These are phyloP conservation scores for Leccinellum rugosiceps DNA, from an alignment of 768 basidiomycete genomes.

Conservation along the genomic window DNA sequence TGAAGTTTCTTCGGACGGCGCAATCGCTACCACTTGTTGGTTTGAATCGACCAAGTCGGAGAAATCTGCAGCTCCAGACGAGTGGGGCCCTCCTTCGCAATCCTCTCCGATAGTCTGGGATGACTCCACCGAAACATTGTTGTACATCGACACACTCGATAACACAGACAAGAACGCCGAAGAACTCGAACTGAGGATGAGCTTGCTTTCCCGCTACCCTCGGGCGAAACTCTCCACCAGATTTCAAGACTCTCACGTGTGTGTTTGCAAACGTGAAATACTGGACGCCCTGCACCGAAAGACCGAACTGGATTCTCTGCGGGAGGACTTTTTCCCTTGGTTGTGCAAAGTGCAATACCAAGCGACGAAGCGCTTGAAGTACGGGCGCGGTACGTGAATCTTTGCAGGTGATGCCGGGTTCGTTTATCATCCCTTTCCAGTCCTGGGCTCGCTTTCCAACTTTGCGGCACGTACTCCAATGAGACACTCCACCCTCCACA, in stretches of 20 bases:
- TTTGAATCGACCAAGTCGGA: slow-evolving; percentile 49
- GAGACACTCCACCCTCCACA: slow-evolving; percentile 55
- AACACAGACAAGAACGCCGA: slow-evolving; percentile 64
- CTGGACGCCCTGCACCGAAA: slow-evolving; percentile 71
- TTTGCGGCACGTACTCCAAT: slow-evolving; percentile 42
- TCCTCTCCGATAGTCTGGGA: slow-evolving; percentile 66
- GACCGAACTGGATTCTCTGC: slow-evolving; percentile 71
- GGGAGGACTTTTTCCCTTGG: slow-evolving; percentile 92
- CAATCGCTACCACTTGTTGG: slow-evolving; percentile 68
- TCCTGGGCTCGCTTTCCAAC: slow-evolving; percentile 44
- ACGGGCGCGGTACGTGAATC: slow-evolving; percentile 45
- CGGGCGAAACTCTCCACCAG: slow-evolving; percentile 62
- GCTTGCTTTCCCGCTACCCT: slow-evolving; percentile 75
- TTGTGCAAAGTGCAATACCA: slow-evolving; percentile 84
- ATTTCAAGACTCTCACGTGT: slow-evolving; percentile 86
- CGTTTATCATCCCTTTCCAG: slow-evolving; percentile 26
- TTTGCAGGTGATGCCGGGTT: not conserved
- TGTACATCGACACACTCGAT: slow-evolving; percentile 72
- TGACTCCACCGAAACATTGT: slow-evolving; percentile 55
- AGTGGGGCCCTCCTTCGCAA: slow-evolving; percentile 55
- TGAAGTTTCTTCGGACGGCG: slow-evolving; percentile 59
- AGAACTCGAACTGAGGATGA: slow-evolving; percentile 74
- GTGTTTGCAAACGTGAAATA: slow-evolving; percentile 75
- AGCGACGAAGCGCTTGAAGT: slow-evolving; percentile 54
- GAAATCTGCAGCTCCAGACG: slow-evolving; percentile 55